Evolutionary conservation across 2,329 filamentous ascomycete species (phyloP).

Genomic region (Colletotrichum coccodes): DNA sequence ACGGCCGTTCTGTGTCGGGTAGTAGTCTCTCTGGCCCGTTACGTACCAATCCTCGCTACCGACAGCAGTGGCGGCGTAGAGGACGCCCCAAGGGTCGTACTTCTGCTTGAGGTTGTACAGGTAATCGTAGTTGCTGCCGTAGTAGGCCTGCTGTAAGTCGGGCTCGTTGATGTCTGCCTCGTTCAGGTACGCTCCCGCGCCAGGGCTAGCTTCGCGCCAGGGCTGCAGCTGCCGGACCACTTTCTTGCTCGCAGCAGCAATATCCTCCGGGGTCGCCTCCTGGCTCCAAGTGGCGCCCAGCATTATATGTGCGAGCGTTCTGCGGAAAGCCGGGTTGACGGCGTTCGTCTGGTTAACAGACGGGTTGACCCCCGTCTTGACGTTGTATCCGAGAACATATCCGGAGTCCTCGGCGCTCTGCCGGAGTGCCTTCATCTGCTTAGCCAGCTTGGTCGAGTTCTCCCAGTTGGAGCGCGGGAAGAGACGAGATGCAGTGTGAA

Average conservation of each 20-base stretch:
- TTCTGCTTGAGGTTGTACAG: constrained; percentile 47
- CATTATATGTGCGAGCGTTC: constrained; percentile 47
- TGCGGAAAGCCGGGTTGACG: constrained; percentile 53
- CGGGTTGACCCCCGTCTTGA: constrained; percentile 35
- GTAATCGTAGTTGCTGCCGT: constrained; percentile 46
- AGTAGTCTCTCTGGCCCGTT: background rate
- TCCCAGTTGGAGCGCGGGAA: constrained; percentile 38
- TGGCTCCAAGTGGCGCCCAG: constrained; percentile 39
- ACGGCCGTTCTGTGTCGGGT: background rate
- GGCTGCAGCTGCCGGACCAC: constrained; percentile 37
- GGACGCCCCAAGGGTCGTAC: constrained; percentile 46
- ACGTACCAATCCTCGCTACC: constrained; percentile 49
- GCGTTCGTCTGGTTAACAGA: constrained; percentile 44
- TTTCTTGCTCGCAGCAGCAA: constrained; percentile 39
- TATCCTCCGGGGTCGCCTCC: constrained; percentile 38
- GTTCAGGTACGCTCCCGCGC: constrained; percentile 40
- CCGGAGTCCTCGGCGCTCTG: constrained; percentile 22
- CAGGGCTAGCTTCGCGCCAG: constrained; percentile 37
- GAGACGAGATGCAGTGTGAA: constrained; percentile 33
- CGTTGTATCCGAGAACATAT: constrained; percentile 32
- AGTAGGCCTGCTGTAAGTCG: constrained; percentile 48
- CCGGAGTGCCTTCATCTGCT: constrained; percentile 37
- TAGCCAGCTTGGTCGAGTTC: constrained; percentile 32
- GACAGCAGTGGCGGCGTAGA: constrained; percentile 48
- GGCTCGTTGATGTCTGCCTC: constrained; percentile 49